A percentile compares a stretch with the other conserved stretches of the same genome.
phyloP scores from a whole-genome alignment of 1,284 basidiomycete species.

The Macrocystidia cucumis region DNA sequence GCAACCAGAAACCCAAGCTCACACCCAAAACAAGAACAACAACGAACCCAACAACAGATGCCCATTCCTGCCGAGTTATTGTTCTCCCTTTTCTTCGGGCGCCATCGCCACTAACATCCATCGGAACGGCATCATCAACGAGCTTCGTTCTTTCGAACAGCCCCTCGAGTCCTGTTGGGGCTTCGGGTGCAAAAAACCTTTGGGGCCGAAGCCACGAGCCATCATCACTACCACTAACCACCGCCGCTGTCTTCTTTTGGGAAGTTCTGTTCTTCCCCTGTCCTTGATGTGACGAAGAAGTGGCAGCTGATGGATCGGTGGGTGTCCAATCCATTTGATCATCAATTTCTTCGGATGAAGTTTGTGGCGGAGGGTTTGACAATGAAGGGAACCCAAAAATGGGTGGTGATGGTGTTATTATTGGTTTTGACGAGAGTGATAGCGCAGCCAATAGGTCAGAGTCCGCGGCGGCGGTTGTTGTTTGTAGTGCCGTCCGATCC shows the following conservation, averaged over 20 bases:
- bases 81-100: no score
- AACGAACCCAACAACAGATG: no score
- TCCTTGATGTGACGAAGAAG: constrained; percentile 12
- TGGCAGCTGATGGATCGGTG: constrained; percentile 24
- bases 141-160: constrained; percentile 61
- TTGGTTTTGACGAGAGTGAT: constrained; percentile 55
- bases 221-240: no score
- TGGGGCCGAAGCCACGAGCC: constrained; percentile 54
- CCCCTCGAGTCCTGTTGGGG: constrained; percentile 69
- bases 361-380: constrained; percentile 16
- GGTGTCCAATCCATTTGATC: constrained; percentile 66
- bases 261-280: constrained; percentile 12
- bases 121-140: constrained; percentile 33
- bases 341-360: constrained; percentile 19
- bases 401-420: constrained; percentile 34
- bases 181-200: constrained; percentile 68
- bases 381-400: constrained; percentile 66
- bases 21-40: no score
- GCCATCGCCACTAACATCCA: no score
- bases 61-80: no score
- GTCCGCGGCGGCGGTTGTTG: constrained; percentile 24
- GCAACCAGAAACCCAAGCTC: no score
- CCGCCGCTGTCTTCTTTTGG: constrained; percentile 13
- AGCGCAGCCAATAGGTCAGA: constrained; percentile 53
- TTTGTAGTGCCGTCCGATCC: no score